Evolutionary conservation across 2,329 filamentous ascomycete genomes (phyloP), one percentile per base, ranked within the genome.

Genomic region (Aaosphaeria arxii): DNA sequence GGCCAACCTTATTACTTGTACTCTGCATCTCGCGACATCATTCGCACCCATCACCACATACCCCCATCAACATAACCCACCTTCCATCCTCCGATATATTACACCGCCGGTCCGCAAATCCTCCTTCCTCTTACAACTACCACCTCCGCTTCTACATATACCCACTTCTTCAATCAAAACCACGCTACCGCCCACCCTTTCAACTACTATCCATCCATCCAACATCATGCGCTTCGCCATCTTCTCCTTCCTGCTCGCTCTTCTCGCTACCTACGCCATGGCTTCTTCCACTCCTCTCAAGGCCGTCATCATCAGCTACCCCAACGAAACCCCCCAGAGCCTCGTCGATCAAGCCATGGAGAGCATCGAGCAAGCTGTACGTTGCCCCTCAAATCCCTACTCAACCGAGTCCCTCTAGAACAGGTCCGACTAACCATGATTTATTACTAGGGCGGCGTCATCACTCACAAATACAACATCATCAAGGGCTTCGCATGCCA

Each of bases 261-360:
- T 84, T 49, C 74, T 87, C 44, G 76, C 83, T 53, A 77, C 78
- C 30, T 67, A 83, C 51, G 84, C 82, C 52, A 79, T 88, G 59
- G 86, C 86, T 48, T 75, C 77, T 24, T 61, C 71, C 43, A 71
- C 74, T 1, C 7, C n/a, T n/a, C 80, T 85, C 64, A 89, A 89
- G 70, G 82, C 83, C 33, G 83, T 95, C 54, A 85, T 96, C 59
- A 78, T 96, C 62, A 89, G 81, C 63, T 96, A 90, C 65, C 83
- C 87, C 28, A 75, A 84, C 44, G 78, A 82, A 42, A 87, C 84
- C 59, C 86, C 89, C 17, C 75, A 86, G 54, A 78, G 76, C 33
- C 74, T 95, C 33, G 69, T 96, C 31, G 74, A 84, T 24, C 71
- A 87, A 47, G 90, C 89, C 40, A 94, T 87, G 76, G 72, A 86